These are phyloP conservation scores for Raphidocelis subcapitata DNA, from an alignment of 139 green algal species.

Conservation along the genomic window DNA sequence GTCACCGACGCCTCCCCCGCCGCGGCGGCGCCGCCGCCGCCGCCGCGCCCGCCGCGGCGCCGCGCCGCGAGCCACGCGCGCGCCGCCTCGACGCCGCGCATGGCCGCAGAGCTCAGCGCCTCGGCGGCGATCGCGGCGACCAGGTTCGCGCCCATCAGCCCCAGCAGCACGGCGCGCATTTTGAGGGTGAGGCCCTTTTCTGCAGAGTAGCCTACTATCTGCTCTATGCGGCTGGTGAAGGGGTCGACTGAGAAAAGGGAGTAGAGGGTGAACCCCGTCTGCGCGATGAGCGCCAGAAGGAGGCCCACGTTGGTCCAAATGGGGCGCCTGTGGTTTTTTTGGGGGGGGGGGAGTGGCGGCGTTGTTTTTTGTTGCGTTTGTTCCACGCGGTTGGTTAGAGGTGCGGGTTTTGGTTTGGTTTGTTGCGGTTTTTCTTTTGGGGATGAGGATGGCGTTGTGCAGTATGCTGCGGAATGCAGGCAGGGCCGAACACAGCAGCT, in stretches of 20 bases:
- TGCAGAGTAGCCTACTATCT: constrained; percentile 36
- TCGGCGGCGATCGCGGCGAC: constrained; percentile 16
- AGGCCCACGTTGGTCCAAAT: constrained; percentile 45
- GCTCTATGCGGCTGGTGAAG: constrained; percentile 46
- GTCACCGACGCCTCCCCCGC: neutral
- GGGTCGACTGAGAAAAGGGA: constrained; percentile 35
- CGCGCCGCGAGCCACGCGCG: neutral
- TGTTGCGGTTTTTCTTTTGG: no score
- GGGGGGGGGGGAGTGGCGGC: no score
- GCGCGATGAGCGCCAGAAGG: constrained; percentile 27
- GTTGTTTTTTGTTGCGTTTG: no score
- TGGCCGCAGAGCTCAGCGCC: constrained; percentile 10
- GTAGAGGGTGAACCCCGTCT: constrained; percentile 44
- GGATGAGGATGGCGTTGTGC: no score
- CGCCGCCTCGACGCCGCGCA: constrained; percentile 3
- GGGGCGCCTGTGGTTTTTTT: constrained; percentile 18
- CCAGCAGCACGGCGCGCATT: constrained; percentile 31
- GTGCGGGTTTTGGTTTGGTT: no score
- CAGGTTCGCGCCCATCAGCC: constrained; percentile 33
- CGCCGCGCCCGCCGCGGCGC: no score
- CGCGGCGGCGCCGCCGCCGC: no score
- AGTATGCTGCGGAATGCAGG: no score
- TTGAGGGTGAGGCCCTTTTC: constrained; percentile 5
- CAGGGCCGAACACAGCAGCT: no score
- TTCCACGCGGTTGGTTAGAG: no score